phyloP scores from a whole-genome alignment of 805 yeast species.

The Maudiozyma serrabonitensis region DNA sequence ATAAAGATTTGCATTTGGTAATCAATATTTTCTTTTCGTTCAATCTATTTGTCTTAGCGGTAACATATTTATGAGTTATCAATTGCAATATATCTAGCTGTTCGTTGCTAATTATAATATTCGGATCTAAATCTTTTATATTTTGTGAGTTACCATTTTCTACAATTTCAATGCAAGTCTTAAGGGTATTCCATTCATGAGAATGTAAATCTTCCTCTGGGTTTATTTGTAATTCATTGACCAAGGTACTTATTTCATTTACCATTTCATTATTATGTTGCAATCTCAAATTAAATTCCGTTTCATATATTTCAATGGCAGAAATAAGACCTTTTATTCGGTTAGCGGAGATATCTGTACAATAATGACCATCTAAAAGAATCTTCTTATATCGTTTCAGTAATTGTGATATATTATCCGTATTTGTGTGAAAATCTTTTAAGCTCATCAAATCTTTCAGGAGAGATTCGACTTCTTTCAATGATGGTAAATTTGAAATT shows the following conservation, averaged over 20 bases:
- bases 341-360: conserved; percentile 14
- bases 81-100: conserved; percentile 10
- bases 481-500: conserved; percentile 13
- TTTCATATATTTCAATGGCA: conserved; percentile 7
- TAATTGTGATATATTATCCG: conserved; percentile 4
- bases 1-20: conserved; percentile 38
- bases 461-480: conserved; percentile 4
- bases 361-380: conserved; percentile 13
- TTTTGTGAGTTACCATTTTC: not conserved
- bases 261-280: conserved; percentile 6
- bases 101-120: not conserved
- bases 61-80: conserved; percentile 7
- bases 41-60: conserved; percentile 29
- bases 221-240: conserved; percentile 18
- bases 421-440: not conserved
- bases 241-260: conserved; percentile 9
- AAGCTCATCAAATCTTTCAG: conserved; percentile 4
- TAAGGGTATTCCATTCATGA: not conserved
- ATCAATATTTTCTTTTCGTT: conserved; percentile 28
- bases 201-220: conserved; percentile 6
- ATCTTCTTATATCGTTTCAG: conserved; percentile 16
- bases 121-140: no score
- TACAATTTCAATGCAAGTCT: not conserved
- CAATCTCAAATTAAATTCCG: conserved; percentile 14
- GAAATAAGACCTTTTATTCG: conserved; percentile 10